Evolutionary conservation across 2,329 filamentous ascomycete genomes (phyloP), one percentile per base, ranked within the genome.

Genomic region (Cordyceps farinosa): DNA sequence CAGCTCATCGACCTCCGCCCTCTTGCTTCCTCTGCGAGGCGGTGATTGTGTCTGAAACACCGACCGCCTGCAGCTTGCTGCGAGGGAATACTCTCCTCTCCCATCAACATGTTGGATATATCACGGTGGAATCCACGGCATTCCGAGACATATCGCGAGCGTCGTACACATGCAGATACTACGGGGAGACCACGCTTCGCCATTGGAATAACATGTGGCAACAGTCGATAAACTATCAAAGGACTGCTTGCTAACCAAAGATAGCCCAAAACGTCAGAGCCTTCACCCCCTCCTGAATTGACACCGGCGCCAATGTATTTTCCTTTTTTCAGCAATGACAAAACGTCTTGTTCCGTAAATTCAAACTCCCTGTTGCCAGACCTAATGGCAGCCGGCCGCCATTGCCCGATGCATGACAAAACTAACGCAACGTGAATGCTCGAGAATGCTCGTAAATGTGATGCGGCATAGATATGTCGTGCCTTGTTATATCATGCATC

Each of bases 361-460:
- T 61, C 50, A 61, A 61, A 54, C 51, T 55, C 59, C 59, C 22
- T 45, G 42, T 38, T 32, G 42, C 27, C 34, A 17, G 7, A 44
- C 29, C 36, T 11, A 5, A 45, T 32, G 48, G 36, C 51, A 22
- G 32, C n/a, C 30, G 40, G n/a, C 51, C 30, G 36, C 42, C 30
- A 53, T 40, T 34, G 22, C 57, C n/a, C 22, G 17, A 61, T 55
- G 59, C 51, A 61, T 54, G 42, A 42, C 59, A 55, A 61, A 55
- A 32, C 51, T 11, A 61, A 47, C 30, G 54, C 45, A 52, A 52
- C 44, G 32, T 30, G 44, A 53, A 53, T 36, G 61, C 47, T 55
- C 36, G 51, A 58, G 40, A 27, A 57, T 63, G 47, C 29, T 50
- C 45, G 54, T 62, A 60, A 58, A 64, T 55, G 60, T 52, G 53